These are phyloP conservation scores for Dactylis glomerata DNA, from an alignment of 176 grass and related monocot species.

Conservation along the genomic window DNA sequence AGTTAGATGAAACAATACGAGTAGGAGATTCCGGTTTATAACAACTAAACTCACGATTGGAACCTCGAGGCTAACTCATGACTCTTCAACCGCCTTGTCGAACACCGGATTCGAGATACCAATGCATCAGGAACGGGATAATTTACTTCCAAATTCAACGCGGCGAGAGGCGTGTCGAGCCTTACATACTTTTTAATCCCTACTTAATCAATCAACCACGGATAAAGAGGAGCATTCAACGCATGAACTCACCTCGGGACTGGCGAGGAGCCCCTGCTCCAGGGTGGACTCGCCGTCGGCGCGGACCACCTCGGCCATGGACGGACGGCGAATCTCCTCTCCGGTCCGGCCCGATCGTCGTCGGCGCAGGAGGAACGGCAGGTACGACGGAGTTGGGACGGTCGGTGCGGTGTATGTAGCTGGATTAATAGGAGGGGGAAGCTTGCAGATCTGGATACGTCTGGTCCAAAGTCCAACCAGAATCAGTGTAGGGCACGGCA, in stretches of 20 bases:
- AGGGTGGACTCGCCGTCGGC: conserved; percentile 22
- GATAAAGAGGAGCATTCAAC: neutral
- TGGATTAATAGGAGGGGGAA: neutral
- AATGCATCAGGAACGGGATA: neutral
- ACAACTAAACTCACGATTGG: neutral
- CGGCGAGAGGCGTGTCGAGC: neutral
- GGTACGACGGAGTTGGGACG: neutral
- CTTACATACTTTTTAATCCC: neutral
- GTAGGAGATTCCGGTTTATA: neutral
- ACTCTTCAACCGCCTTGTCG: neutral
- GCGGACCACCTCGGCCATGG: conserved; percentile 28
- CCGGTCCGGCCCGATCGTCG: neutral
- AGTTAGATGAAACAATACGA: neutral
- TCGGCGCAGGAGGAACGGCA: neutral
- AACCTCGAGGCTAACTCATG: neutral
- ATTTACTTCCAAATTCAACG: neutral
- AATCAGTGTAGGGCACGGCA: conserved; percentile 34
- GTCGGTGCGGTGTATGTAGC: neutral
- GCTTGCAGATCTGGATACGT: conserved; percentile 44
- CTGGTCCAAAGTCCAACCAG: neutral
- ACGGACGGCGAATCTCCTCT: neutral
- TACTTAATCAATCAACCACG: neutral
- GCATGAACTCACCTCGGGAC: conserved; percentile 32
- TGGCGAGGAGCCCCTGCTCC: conserved; percentile 45
- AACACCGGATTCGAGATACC: neutral